These are phyloP conservation scores for Millerozyma acaciae DNA, from an alignment of 805 yeast genomes.

Conservation along the genomic window DNA sequence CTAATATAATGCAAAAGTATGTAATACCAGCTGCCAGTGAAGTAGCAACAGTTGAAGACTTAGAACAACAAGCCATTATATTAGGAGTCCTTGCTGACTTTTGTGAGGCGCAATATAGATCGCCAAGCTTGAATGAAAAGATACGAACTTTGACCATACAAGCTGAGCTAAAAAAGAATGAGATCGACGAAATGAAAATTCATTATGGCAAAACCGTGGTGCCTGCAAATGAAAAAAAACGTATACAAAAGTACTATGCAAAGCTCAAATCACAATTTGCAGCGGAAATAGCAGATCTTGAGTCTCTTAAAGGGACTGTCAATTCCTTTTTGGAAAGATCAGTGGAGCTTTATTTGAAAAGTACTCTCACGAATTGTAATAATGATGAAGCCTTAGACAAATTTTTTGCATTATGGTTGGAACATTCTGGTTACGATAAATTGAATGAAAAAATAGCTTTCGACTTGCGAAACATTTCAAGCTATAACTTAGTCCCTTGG, in stretches of 20 bases:
- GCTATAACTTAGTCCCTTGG: constrained; percentile 72
- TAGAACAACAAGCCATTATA: constrained; percentile 38
- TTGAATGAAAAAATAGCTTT: constrained; percentile 42
- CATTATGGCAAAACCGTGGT: constrained; percentile 40
- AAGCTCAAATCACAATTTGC: constrained; percentile 45
- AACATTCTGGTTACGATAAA: constrained; percentile 43
- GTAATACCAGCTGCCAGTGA: constrained; percentile 43
- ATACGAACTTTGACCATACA: constrained; percentile 39
- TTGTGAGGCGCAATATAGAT: constrained; percentile 61
- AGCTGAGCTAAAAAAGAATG: constrained; percentile 40
- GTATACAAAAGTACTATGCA: constrained; percentile 50
- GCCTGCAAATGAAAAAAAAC: constrained; percentile 44
- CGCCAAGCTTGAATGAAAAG: constrained; percentile 40
- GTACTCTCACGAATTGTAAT: constrained; percentile 43
- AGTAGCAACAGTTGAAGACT: constrained; percentile 9
- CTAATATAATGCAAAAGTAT: constrained; percentile 52
- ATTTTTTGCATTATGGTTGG: constrained; percentile 82
- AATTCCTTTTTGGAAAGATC: constrained; percentile 49
- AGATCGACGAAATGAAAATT: constrained; percentile 45
- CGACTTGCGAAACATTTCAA: constrained; percentile 45
- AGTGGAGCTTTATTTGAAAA: constrained; percentile 53
- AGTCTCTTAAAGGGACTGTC: constrained; percentile 32
- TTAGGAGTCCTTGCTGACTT: constrained; percentile 65
- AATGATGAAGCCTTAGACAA: constrained; percentile 61
- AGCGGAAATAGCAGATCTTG: constrained; percentile 47